phyloP scores from a whole-genome alignment of 345 rosid genomes.

The Populus euphratica region DNA sequence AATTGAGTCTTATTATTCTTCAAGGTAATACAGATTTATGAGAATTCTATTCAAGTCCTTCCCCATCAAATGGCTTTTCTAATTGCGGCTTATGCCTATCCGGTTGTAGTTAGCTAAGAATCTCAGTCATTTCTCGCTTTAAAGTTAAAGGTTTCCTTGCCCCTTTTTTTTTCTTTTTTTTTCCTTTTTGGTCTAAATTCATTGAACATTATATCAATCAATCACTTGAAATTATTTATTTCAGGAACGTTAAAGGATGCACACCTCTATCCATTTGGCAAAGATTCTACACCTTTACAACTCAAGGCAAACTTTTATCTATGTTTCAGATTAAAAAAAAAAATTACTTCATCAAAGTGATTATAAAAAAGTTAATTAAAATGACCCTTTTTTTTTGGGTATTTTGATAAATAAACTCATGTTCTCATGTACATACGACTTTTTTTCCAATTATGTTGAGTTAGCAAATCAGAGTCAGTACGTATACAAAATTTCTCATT shows the following conservation, averaged over 20 bases:
- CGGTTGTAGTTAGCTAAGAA: neutral
- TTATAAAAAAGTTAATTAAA: neutral
- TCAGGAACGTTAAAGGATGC: neutral
- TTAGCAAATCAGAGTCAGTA: no score
- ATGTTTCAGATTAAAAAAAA: neutral
- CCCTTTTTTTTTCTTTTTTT: accelerated
- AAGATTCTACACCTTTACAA: neutral
- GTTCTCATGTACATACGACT: neutral
- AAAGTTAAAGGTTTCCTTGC: neutral
- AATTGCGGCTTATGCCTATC: neutral
- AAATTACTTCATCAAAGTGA: neutral
- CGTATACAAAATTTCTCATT: no score
- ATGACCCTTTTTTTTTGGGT: neutral
- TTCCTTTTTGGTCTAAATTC: neutral
- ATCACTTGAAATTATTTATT: neutral
- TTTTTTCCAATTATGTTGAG: neutral
- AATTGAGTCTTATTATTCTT: neutral
- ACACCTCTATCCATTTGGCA: neutral
- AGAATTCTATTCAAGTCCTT: neutral
- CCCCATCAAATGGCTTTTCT: neutral
- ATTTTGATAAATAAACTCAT: neutral
- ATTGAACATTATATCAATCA: neutral
- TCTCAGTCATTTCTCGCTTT: neutral
- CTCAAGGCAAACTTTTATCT: neutral
- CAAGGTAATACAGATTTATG: neutral